Percentiles rank a stretch among this genome's conserved stretches.
Conservation (phyloP, 805 yeast species). For the Yamadazyma paraphyllophila region DNA sequence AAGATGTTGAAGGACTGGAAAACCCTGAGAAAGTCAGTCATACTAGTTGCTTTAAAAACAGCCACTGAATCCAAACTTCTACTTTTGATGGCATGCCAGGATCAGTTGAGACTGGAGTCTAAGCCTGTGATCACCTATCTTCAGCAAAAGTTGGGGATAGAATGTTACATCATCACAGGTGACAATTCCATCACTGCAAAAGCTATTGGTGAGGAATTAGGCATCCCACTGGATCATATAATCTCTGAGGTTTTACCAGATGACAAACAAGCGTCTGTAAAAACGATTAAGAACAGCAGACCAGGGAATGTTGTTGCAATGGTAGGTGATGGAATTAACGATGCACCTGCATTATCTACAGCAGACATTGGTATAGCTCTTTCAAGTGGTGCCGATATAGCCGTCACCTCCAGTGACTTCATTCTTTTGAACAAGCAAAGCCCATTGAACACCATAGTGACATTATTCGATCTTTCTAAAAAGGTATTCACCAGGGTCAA, state of each 20-base stretch:
- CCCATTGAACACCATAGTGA: conserved; percentile 52
- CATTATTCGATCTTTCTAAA: conserved; percentile 50
- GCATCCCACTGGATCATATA: conserved; percentile 48
- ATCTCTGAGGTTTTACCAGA: conserved; percentile 73
- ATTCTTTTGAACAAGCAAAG: conserved; percentile 55
- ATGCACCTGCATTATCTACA: conserved; percentile 73
- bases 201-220: conserved; percentile 62
- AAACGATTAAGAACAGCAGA: conserved; percentile 46
- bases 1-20: conserved; percentile 53
- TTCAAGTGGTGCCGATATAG: conserved; percentile 74
- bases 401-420: conserved; percentile 72
- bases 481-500: conserved; percentile 52
- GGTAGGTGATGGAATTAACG: conserved; percentile 85
- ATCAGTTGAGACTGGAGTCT: conserved; percentile 59
- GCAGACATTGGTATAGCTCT: conserved; percentile 80
- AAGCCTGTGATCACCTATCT: conserved; percentile 42
- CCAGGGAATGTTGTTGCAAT: conserved; percentile 52
- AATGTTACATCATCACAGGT: conserved; percentile 76
- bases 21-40: conserved; percentile 58
- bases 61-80: conserved; percentile 28
- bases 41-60: conserved; percentile 49
- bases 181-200: conserved; percentile 67
- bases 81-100: conserved; percentile 59
- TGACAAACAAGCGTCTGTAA: conserved; percentile 62
- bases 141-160: conserved; percentile 43